Base-by-base conservation (phyloP, 495 filamentous ascomycete species). In the Xylaria intraflava region DNA sequence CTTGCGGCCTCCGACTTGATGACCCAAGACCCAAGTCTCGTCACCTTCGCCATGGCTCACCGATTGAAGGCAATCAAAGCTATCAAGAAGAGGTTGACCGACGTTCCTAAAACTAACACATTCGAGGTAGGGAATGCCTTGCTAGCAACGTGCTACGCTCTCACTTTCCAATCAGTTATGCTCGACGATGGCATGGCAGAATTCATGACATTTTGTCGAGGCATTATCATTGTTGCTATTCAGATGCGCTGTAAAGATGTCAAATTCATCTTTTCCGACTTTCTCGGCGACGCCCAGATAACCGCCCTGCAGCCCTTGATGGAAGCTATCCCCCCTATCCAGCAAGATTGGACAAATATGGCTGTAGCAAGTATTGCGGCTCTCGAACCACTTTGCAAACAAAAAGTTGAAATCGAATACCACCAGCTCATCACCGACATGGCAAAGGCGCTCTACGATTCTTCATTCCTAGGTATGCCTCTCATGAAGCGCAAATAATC, bases 201-300 rank as follows among this genome's bases (percentile, higher is more conserved):
- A 58, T 86, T 80, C 61, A 76, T 83, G 67, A 78, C 81, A 10
- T 84, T 85, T 64, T 74, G 82, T 33, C 72, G 81, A 24, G 82
- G 82, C 17, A 76, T 80, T 55, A 63, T 77, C 31, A 69, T 83
- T 9, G 73, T 86, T 6, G 74, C 75, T 3, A 62, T 69, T 16
- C 72, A 76, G 56, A 80, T 82, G 67, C 68, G 65, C 43, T 47
- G 62, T 23, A 65, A 63, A 47, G 70, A 70, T 12, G 54, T 66
- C 14, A 71, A 69, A 39, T 71, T 79, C 52, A 55, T 77, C 42
- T 80, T 86, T 56, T 64, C 66, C 30, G 65, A 67, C n/a, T 39
- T 74, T 0, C 59, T 66, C 23, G 68, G 67, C 9, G 59, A 72
- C 12, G 56, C 70, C 1, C 33, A 62, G 6, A 27, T 62, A 3